Conservation (phyloP, 2,329 filamentous ascomycete genomes). For the Exophiala sp. region DNA sequence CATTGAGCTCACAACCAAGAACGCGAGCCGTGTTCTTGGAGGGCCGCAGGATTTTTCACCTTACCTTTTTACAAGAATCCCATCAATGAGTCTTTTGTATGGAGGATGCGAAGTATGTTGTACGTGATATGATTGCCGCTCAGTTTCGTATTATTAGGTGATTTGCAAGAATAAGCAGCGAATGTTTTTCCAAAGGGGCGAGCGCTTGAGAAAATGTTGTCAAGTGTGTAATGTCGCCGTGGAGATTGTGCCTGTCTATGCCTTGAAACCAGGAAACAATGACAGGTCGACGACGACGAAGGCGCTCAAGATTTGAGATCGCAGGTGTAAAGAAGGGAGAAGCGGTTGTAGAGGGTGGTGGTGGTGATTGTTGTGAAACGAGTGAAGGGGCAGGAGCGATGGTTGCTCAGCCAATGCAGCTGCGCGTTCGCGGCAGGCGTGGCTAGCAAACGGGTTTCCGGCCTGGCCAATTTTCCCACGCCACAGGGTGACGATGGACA, state of each 20-base stretch:
- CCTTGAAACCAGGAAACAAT: conserved; percentile 18
- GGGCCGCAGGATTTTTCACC: conserved; percentile 1
- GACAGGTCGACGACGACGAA: conserved; percentile 2
- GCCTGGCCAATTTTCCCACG: conserved; percentile 12
- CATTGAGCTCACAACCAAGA: neutral
- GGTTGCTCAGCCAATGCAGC: conserved; percentile 32
- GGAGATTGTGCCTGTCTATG: conserved; percentile 11
- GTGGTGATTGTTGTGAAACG: conserved; percentile 31
- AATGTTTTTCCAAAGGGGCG: conserved; percentile 11
- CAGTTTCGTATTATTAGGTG: conserved; percentile 14
- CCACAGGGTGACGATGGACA: neutral
- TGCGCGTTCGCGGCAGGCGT: conserved; percentile 27
- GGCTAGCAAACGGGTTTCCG: conserved; percentile 10
- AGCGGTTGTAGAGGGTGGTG: conserved; percentile 11
- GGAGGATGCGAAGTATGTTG: conserved; percentile 1
- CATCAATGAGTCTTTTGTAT: conserved; percentile 11
- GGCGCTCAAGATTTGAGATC: conserved; percentile 9
- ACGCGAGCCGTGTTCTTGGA: neutral
- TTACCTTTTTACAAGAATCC: conserved; percentile 15
- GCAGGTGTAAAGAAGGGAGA: conserved; percentile 10
- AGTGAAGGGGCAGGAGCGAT: conserved; percentile 28
- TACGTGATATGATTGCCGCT: neutral
- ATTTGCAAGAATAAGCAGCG: conserved; percentile 14
- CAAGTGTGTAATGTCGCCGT: conserved; percentile 3
- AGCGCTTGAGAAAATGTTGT: conserved; percentile 7